Base-by-base conservation (phyloP, 306 rosid species). In the Sicyos baderoa region DNA sequence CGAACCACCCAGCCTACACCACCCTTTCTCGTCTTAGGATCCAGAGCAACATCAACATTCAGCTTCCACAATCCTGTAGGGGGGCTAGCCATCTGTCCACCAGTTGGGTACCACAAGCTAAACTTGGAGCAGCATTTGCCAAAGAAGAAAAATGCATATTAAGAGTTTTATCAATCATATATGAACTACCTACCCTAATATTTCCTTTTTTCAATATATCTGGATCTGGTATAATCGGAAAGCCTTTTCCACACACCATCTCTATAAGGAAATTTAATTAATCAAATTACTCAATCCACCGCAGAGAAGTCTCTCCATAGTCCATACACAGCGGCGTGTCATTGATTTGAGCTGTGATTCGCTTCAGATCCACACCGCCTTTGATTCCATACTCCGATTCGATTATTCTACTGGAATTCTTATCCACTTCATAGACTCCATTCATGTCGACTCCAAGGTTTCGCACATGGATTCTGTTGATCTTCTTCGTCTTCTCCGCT, bases 381-480 rank as follows among this genome's bases (percentile, higher is more conserved):
- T 18, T 63, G 69, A 63, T 58, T 58, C 44, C 7, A 6, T 2
- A 14, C 11, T 21, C 27, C 14, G 16, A 55, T 60, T 63, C 69
- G 27, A 63, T 63, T 42, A 51, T 63, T 42, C 69, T 40, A 2
- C n/a, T 16, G 52, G 50, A n/a, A 40, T 44, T 63, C 69, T 40
- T 40, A 63, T 63, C 51, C 50, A 10, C 10, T 40, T 50, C 51
- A 10, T 18, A 63, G 10, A 42, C 2, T 42, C 23, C 17, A 70
- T 44, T 17, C 54, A 85, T 85, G 87, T 66, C 66, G 78, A 76
- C 45, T 72, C 76, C 81, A 58, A 67, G 77, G 72, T 76, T 70
- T 79, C 7, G 70, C 52, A 13, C 79, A 75, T 89, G 87, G 81
- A 27, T 85, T 72, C 49, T 91, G 7, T 77, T 89, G 8, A 35